Base-by-base conservation (phyloP, 1,139 yeast genomes). In the Scheffersomyces insectosa region DNA sequence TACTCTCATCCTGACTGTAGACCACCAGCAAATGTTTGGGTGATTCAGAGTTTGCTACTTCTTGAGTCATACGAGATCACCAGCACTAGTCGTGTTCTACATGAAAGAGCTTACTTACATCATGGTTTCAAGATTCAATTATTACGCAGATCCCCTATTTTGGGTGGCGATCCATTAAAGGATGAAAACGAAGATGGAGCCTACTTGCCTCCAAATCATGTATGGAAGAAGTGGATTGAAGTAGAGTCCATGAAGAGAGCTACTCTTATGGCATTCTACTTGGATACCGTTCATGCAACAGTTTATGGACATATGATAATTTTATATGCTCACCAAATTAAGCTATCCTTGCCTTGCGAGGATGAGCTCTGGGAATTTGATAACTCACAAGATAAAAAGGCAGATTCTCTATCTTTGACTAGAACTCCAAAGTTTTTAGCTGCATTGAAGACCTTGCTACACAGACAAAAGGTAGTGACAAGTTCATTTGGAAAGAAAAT, bases 101-200 rank as follows among this genome's bases (percentile, higher is more conserved):
- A 86, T 57, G 93, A 86, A 56, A 62, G 95, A 33, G 87, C 88
- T 0, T 85, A 82, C 53, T 66, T 86, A 11, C 90, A 86, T 54
- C 89, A 85, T 55, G 93, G 89, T 2, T 78, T 89, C 0, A 81
- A 86, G 1, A 79, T 85, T 20, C 93, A 86, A 60, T 63, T 87
- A 42, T 63, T 87, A 38, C 67, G 90, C 47, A 70, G 95, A 54
- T 80, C 85, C 14, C 87, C 93, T 0, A 77, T 84, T n/a, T 60
- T 86, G 33, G 87, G 87, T 3, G 87, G 87, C 0, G 82, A 81
- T 50, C 87, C 87, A 0, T 42, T 52, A 3, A 45, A 43, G 15
- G 38, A 35, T 20, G 44, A 42, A 9, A 48, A 42, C 16, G 50
- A 47, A 5, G 41, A 39, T 13, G 49, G 43, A 16, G 49, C 48